phyloP scores from a whole-genome alignment of 139 green algal species.

The Chloropicon primus region DNA sequence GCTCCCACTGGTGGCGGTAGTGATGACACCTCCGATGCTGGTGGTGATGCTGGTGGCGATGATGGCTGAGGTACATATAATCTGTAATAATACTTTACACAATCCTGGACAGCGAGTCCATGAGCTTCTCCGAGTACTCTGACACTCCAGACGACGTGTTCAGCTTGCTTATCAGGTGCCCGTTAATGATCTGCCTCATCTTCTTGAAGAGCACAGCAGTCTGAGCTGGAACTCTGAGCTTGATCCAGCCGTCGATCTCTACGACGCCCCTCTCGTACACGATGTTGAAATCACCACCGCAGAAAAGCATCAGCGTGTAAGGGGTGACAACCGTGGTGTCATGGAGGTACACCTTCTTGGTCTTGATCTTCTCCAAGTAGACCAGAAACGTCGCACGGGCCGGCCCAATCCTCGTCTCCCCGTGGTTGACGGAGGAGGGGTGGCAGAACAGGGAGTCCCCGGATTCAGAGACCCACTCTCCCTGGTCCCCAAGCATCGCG shows the following conservation, averaged over 20 bases:
- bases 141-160: neutral
- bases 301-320: constrained; percentile 73
- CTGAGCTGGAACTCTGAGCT: constrained; percentile 28
- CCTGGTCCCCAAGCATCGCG: constrained; percentile 46
- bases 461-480: constrained; percentile 11
- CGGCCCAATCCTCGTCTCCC: constrained; percentile 15
- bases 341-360: constrained; percentile 55
- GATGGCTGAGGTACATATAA: neutral
- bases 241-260: constrained; percentile 50
- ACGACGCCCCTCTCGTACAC: constrained; percentile 47
- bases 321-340: constrained; percentile 68
- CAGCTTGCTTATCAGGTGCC: neutral
- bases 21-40: neutral
- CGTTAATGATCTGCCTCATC: constrained; percentile 21
- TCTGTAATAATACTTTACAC: neutral
- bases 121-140: neutral
- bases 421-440: constrained; percentile 38
- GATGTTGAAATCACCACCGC: constrained; percentile 37
- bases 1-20: too few species aligned
- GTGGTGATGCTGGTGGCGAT: neutral
- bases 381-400: constrained; percentile 52
- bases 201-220: constrained; percentile 78
- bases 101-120: neutral
- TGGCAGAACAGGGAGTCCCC: constrained; percentile 49
- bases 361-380: constrained; percentile 72